A percentile compares a stretch with the other conserved stretches of the same genome.
These are phyloP conservation scores for Xylaria palmicola DNA, from an alignment of 495 filamentous ascomycete genomes.

Conservation along the genomic window DNA sequence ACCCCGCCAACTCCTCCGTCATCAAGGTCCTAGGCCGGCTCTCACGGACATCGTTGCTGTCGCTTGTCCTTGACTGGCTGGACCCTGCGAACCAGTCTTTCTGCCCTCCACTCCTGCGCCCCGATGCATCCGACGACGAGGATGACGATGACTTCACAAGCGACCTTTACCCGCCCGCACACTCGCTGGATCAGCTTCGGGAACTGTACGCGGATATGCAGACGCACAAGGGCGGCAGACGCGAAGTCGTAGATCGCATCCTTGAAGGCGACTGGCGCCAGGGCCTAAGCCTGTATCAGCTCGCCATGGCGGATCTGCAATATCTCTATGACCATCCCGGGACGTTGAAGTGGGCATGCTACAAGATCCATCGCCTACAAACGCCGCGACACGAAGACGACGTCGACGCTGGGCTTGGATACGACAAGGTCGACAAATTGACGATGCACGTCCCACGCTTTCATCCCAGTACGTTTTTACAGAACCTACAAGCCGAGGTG, in stretches of 20 bases:
- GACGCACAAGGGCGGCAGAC: slow-evolving; percentile 62
- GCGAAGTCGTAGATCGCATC: slow-evolving; percentile 75
- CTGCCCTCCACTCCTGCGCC: slow-evolving; percentile 54
- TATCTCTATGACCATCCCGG: slow-evolving; percentile 75
- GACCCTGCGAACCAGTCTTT: slow-evolving; percentile 57
- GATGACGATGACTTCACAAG: slow-evolving; percentile 47
- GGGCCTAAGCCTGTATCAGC: slow-evolving; percentile 72
- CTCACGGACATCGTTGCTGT: slow-evolving; percentile 66
- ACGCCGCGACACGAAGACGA: slow-evolving; percentile 32
- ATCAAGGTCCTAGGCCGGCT: slow-evolving; percentile 65
- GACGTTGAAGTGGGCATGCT: slow-evolving; percentile 72
- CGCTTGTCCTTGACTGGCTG: slow-evolving; percentile 72
- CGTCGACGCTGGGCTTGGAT: slow-evolving; percentile 23
- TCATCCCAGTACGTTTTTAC: slow-evolving; percentile 72
- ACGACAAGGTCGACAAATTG: slow-evolving; percentile 37
- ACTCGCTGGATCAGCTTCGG: slow-evolving; percentile 59
- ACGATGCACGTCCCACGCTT: slow-evolving; percentile 63
- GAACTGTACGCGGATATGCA: slow-evolving; percentile 58
- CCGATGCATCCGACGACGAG: slow-evolving; percentile 34
- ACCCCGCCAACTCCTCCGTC: slow-evolving; percentile 61
- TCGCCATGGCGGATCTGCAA: slow-evolving; percentile 78
- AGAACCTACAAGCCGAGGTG: slow-evolving; percentile 67
- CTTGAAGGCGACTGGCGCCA: slow-evolving; percentile 79
- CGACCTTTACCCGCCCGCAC: slow-evolving; percentile 61
- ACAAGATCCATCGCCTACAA: slow-evolving; percentile 53